These are phyloP conservation scores for Zopfochytrium polystomum DNA, from an alignment of 371 early-diverging fungal species.

Conservation along the genomic window DNA sequence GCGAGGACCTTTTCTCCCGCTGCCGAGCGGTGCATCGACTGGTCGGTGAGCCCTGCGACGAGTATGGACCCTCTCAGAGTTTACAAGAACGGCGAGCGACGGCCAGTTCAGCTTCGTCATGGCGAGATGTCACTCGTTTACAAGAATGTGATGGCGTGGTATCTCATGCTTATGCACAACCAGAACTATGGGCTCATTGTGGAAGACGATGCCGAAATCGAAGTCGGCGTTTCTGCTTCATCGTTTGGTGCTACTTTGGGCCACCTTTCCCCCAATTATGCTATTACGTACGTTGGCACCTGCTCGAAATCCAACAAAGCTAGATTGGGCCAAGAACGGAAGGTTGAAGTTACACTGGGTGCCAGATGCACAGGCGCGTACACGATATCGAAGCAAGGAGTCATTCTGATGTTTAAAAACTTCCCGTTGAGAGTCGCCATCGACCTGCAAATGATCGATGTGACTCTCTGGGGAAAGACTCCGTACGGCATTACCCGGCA, in stretches of 20 bases:
- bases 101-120: background rate
- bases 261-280: background rate
- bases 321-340: background rate
- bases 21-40: background rate
- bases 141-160: background rate
- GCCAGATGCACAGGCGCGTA: background rate
- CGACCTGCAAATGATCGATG: background rate
- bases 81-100: no score
- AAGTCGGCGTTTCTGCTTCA: background rate
- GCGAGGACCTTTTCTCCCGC: conserved; percentile 2
- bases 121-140: background rate
- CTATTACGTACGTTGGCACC: background rate
- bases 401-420: conserved; percentile 1
- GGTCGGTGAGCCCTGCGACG: no score
- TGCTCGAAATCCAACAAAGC: background rate
- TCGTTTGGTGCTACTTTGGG: background rate
- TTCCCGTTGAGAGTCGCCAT: background rate
- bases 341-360: background rate
- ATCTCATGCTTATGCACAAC: background rate
- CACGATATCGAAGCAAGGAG: background rate
- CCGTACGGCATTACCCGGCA: background rate
- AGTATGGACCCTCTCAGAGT: no score
- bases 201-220: background rate
- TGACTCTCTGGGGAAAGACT: background rate
- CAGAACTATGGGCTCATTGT: background rate